These are phyloP conservation scores for Aureobasidium zeae DNA, from an alignment of 2,329 filamentous ascomycete genomes.

Conservation along the genomic window DNA sequence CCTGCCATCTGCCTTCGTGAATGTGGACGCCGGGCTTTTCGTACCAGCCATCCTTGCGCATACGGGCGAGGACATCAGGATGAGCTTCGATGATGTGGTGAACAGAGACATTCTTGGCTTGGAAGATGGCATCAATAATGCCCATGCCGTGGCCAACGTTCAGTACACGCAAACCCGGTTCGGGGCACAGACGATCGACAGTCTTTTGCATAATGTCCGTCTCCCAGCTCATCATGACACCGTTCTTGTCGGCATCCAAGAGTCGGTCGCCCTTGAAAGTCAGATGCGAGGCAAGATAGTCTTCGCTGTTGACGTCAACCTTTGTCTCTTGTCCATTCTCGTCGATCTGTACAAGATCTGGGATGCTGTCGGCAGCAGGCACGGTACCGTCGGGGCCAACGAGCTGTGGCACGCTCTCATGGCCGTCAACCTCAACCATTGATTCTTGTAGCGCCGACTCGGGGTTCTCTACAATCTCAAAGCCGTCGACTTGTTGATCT, in stretches of 20 bases:
- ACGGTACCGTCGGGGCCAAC: conserved; percentile 20
- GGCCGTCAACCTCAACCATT: conserved; percentile 14
- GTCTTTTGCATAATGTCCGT: conserved; percentile 40
- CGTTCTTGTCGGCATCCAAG: conserved; percentile 42
- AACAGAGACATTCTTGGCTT: conserved; percentile 34
- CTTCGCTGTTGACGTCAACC: conserved; percentile 35
- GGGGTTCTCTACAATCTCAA: conserved; percentile 13
- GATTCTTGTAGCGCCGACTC: conserved; percentile 9
- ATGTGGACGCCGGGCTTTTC: conserved; percentile 41
- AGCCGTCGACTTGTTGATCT: conserved; percentile 18
- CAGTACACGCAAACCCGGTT: conserved; percentile 35
- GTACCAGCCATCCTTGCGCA: conserved; percentile 40
- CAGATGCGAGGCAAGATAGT: conserved; percentile 40
- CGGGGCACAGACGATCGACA: conserved; percentile 34
- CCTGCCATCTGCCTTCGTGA: conserved; percentile 43
- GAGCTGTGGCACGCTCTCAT: conserved; percentile 16
- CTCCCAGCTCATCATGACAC: conserved; percentile 48
- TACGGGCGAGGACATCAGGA: conserved; percentile 37
- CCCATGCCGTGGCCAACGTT: conserved; percentile 45
- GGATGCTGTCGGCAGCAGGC: conserved; percentile 17
- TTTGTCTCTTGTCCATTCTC: conserved; percentile 22
- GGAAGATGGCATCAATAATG: conserved; percentile 41
- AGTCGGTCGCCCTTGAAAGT: conserved; percentile 40
- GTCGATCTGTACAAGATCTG: conserved; percentile 22
- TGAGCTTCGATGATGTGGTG: conserved; percentile 47